phyloP scores from a whole-genome alignment of 2,329 filamentous ascomycete species.

The Colletotrichum falcatum region DNA sequence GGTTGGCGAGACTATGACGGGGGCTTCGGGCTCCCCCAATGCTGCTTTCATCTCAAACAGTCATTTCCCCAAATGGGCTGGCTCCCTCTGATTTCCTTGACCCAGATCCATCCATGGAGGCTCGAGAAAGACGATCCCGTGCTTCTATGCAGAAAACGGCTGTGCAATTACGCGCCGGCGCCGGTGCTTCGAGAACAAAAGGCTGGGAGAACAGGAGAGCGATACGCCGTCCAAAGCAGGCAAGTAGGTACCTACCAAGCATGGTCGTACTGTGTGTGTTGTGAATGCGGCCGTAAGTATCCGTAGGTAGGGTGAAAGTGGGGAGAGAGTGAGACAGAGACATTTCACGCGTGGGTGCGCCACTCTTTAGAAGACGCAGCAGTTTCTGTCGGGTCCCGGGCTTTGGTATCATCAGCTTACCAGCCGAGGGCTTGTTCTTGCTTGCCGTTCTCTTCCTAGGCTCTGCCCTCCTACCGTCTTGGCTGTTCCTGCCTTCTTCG shows the following conservation, averaged over 20 bases:
- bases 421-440: not conserved
- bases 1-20: slow-evolving; percentile 4
- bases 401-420: slow-evolving; percentile 4
- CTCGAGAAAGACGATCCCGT: slow-evolving; percentile 1
- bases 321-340: not conserved
- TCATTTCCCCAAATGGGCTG: slow-evolving; percentile 17
- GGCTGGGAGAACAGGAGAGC: slow-evolving; percentile 14
- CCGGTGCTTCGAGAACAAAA: slow-evolving; percentile 35
- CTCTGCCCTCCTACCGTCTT: not conserved
- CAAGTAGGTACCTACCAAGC: not conserved
- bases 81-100: slow-evolving; percentile 8
- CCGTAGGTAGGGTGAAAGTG: slow-evolving; percentile 26
- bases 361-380: slow-evolving; percentile 4
- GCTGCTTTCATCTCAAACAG: slow-evolving; percentile 21
- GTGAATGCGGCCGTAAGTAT: slow-evolving; percentile 36
- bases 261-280: not conserved
- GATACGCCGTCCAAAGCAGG: not conserved
- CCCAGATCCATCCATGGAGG: slow-evolving; percentile 3
- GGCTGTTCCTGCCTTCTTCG: not conserved
- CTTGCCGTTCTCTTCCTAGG: not conserved
- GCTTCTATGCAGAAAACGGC: slow-evolving; percentile 3
- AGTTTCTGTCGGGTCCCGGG: not conserved
- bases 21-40: slow-evolving; percentile 10
- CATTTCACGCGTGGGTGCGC: not conserved
- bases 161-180: not conserved